Evolutionary conservation across 1,284 basidiomycete species (phyloP), one percentile per base, ranked within the genome.

Genomic region (Sutorius eximius): DNA sequence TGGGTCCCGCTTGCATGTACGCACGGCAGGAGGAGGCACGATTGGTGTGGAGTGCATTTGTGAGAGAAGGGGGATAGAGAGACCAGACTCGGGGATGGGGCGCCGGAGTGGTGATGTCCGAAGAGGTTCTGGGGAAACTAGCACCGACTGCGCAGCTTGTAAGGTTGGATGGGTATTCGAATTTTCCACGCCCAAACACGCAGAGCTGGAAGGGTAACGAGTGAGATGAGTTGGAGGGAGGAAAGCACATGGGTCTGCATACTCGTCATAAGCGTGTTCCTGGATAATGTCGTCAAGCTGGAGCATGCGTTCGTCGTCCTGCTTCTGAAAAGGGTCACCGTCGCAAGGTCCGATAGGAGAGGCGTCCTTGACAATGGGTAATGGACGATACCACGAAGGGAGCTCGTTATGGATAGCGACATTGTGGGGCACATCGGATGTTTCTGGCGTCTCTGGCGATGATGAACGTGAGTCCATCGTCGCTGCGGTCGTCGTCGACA

Each of bases 191-290:
- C 56, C 49, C n/a, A 59, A 65, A 32, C 57, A 65, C 3, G 56
- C 45, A 34, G 65, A 61, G 33, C 68, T 73, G 33, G 13, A 45
- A 45, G n/a, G 13, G 38, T 5, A 47, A 40, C 1, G 20, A 12
- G n/a, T 41, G 46, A 53, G 43, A 43, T 56, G 40, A 59, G 47
- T 29, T 18, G 16, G 18, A 37, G 33, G 5, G 42, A 45, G 16
- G 18, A 16, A 29, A 29, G 40, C 2, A 36, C 7, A 40, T 33
- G 51, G 32, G 43, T 37, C 32, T 27, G 45, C 84, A 60, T 68
- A 90, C 87, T 89, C 85, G 59, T 87, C 85, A 65, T 86, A 87
- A 27, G 81, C 82, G 62, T 85, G 80, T 56, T 83, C 80, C 60
- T 87, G 83, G 51, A 90, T 78, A 45, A 91, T 72, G 62, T 91